Evolutionary conservation across 495 filamentous ascomycete genomes (phyloP).

Genomic region (Neurospora sp.): DNA sequence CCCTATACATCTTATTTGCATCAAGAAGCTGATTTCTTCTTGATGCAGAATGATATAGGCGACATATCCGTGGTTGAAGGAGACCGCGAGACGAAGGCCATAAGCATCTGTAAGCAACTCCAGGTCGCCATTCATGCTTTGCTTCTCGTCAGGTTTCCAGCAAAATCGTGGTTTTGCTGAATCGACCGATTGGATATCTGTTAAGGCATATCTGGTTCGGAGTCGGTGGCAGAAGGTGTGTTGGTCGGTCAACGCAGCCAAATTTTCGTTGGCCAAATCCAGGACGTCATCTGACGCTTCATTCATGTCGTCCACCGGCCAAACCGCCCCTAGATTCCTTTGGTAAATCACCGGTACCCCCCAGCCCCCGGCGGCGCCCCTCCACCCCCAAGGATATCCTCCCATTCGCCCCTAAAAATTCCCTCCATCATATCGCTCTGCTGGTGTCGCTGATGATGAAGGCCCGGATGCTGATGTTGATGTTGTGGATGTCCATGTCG

Average conservation of each 20-base stretch:
- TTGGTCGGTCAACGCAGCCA: too few relatives aligned
- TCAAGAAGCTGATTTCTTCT: not conserved
- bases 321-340: not conserved
- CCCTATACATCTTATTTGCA: not conserved
- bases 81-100: not conserved
- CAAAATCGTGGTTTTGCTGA: not conserved
- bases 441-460: slow-evolving; percentile 21
- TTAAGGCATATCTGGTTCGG: not conserved
- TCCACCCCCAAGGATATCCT: slow-evolving; percentile 14
- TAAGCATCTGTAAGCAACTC: not conserved
- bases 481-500: slow-evolving; percentile 6
- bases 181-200: not conserved
- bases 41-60: not conserved
- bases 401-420: slow-evolving; percentile 22
- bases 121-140: not conserved
- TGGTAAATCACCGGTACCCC: not conserved
- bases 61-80: not conserved
- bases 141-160: not conserved
- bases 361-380: not conserved
- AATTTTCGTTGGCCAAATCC: not conserved
- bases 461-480: slow-evolving; percentile 8
- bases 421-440: slow-evolving; percentile 32
- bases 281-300: not conserved
- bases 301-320: not conserved
- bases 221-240: not conserved